phyloP scores from a whole-genome alignment of 352 stramenopile species.

The Plasmopara viticola region DNA sequence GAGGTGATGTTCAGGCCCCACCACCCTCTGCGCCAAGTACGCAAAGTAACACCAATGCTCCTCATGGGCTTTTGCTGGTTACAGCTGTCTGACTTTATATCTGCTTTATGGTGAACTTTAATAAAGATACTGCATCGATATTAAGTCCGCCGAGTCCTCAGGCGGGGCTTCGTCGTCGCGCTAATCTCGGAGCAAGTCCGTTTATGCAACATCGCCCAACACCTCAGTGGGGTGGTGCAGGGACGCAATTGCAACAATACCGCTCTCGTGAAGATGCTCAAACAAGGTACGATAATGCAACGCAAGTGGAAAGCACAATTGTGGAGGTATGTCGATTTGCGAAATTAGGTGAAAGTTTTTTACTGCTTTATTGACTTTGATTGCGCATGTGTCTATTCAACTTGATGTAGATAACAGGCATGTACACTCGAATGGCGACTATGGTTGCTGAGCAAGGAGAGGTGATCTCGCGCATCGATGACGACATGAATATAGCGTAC shows the following conservation, averaged over 20 bases:
- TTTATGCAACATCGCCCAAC: conserved; percentile 67
- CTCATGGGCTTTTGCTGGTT: not conserved
- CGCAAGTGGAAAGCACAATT: conserved; percentile 79
- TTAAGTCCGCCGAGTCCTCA: conserved; percentile 19
- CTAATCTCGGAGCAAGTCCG: conserved; percentile 52
- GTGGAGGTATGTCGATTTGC: conserved; percentile 46
- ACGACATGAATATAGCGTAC: conserved; percentile 85
- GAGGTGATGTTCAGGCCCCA: conserved; percentile 17
- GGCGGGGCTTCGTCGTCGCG: conserved; percentile 50
- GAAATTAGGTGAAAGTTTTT: not conserved
- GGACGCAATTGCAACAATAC: conserved; percentile 52
- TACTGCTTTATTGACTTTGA: not conserved
- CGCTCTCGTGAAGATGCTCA: conserved; percentile 63
- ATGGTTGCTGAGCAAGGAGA: conserved; percentile 79
- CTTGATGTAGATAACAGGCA: conserved; percentile 60
- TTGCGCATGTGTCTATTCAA: not conserved
- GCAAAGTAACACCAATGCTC: conserved; percentile 16
- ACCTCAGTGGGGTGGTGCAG: conserved; percentile 18
- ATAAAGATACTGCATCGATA: conserved; percentile 11
- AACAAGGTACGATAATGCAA: conserved; percentile 64
- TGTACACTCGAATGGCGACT: conserved; percentile 83
- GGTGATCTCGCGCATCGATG: conserved; percentile 76
- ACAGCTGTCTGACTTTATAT: not conserved
- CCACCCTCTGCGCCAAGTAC: conserved; percentile 14
- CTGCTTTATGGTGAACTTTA: conserved; percentile 1